Evolutionary conservation across 192 early-diverging fungal species (phyloP).

Genomic region (Entomortierella parvispora): DNA sequence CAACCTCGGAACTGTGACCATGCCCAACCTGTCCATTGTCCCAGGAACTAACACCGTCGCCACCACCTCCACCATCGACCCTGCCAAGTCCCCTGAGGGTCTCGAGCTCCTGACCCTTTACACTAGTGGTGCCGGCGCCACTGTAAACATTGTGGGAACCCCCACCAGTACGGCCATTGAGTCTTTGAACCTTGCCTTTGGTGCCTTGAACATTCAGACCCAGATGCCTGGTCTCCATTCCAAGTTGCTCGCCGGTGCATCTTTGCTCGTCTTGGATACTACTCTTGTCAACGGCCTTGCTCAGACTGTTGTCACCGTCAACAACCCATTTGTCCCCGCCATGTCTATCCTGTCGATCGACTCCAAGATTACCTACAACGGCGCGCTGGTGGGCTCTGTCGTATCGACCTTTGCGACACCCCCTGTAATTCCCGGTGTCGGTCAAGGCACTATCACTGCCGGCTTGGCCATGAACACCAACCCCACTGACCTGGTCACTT

Average conservation of each 20-base stretch:
- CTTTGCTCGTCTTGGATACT: conserved; percentile 38
- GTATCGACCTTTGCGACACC: conserved; percentile 47
- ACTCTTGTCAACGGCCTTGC: conserved; percentile 51
- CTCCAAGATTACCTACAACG: conserved; percentile 44
- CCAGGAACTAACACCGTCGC: conserved; percentile 52
- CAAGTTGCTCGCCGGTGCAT: conserved; percentile 43
- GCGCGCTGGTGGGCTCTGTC: conserved; percentile 50
- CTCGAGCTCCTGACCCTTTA: conserved; percentile 55
- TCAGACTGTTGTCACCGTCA: conserved; percentile 48
- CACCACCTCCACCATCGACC: conserved; percentile 52
- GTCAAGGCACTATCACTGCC: conserved; percentile 43
- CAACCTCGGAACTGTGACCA: conserved; percentile 51
- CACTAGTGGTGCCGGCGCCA: conserved; percentile 47
- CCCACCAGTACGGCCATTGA: conserved; percentile 49
- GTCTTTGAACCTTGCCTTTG: conserved; percentile 54
- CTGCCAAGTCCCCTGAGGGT: conserved; percentile 44
- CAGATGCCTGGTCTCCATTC: conserved; percentile 54
- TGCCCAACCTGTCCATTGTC: conserved; percentile 50
- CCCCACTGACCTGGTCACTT: conserved; percentile 49
- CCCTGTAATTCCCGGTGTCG: conserved; percentile 38
- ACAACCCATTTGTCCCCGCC: conserved; percentile 60
- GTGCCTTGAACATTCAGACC: conserved; percentile 39
- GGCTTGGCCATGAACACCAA: conserved; percentile 57
- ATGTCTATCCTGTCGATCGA: conserved; percentile 53
- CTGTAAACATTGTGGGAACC: conserved; percentile 48